Evolutionary conservation across 768 basidiomycete species (phyloP), one percentile per base, ranked within the genome.

Genomic region (Rhizopogon salebrosus): DNA sequence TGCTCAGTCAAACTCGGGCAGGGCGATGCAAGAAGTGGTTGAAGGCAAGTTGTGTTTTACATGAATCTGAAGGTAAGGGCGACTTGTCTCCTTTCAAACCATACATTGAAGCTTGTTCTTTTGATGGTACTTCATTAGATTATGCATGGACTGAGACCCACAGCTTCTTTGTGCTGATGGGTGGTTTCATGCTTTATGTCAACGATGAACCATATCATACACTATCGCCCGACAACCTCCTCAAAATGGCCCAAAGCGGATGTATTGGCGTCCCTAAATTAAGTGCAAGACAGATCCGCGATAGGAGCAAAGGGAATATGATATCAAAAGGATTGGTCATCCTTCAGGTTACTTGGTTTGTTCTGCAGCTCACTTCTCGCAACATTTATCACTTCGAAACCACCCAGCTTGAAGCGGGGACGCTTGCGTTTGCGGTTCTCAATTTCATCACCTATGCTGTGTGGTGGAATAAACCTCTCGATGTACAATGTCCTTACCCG

Each of bases 391-490:
- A 49, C n/a, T 59, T 75, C 11, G 58, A 65, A 2, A 41, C 71
- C 13, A 71, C 70, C 7, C 63, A 70, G 31, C 61, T 75, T 13
- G 71, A 75, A 54, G 54, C 73, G 13, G 56, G 65, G 5, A 75
- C 73, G 1, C 26, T 73, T 23, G 71, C 66, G 0, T 70, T 69
- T 43, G 66, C 64, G 3, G 37, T 62, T 3, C 55, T 73, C 24
- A 72, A 66, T 27, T 54, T 63, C 11, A 52, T 63, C 9, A 66
- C 60, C 11, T 74, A 71, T 53, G 31, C 48, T 1, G 42, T 70
- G 1, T 75, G 75, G 74, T 73, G 69, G 72, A 29, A 65, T 26
- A 76, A 76, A 57, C 75, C 73, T 2, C 60, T 68, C 10, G 66
- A 70, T 49, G 66, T 74, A 0, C 53, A 53, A 11, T 56, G 54